Percentiles rank a stretch among this genome's conserved stretches.
These are phyloP conservation scores for Yamadazyma mexicana DNA, from an alignment of 1,139 yeast genomes.

Conservation along the genomic window DNA sequence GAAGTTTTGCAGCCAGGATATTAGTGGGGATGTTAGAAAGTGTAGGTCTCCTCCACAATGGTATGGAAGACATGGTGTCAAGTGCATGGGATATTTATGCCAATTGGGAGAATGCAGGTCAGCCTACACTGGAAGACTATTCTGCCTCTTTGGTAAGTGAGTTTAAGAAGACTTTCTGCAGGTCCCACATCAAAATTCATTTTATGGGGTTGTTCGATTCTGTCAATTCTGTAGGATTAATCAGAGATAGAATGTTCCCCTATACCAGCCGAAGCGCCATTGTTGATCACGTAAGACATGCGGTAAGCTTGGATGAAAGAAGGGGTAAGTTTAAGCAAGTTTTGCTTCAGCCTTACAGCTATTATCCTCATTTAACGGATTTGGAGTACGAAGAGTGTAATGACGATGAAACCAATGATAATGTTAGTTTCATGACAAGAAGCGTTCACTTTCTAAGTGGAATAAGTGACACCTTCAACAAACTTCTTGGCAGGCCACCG, in stretches of 20 bases:
- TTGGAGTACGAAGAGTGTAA: conserved; percentile 19
- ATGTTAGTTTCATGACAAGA: conserved; percentile 1
- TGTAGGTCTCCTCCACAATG: conserved; percentile 55
- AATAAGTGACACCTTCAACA: conserved; percentile 3
- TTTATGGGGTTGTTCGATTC: conserved; percentile 71
- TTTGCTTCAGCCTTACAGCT: conserved; percentile 39
- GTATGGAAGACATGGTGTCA: conserved; percentile 52
- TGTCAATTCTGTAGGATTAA: conserved; percentile 60
- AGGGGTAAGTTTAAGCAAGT: conserved; percentile 61
- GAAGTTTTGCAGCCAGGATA: conserved; percentile 64
- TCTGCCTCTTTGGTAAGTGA: conserved; percentile 47
- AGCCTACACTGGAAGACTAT: conserved; percentile 45
- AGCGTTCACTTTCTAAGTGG: conserved; percentile 4
- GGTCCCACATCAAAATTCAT: conserved; percentile 42
- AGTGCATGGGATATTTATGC: conserved; percentile 64
- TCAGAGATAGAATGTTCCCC: conserved; percentile 58
- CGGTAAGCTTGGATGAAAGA: conserved; percentile 64
- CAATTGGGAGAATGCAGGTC: conserved; percentile 63
- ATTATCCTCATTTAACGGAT: conserved; percentile 27
- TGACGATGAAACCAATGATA: conserved; percentile 4
- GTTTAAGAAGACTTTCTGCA: conserved; percentile 52
- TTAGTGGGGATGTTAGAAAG: conserved; percentile 63
- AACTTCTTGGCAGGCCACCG: conserved; percentile 8
- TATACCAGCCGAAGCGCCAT: conserved; percentile 49
- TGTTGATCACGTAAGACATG: conserved; percentile 63